Conservation (phyloP, 192 early-diverging fungal genomes). For the Obelidium mucronatum region DNA sequence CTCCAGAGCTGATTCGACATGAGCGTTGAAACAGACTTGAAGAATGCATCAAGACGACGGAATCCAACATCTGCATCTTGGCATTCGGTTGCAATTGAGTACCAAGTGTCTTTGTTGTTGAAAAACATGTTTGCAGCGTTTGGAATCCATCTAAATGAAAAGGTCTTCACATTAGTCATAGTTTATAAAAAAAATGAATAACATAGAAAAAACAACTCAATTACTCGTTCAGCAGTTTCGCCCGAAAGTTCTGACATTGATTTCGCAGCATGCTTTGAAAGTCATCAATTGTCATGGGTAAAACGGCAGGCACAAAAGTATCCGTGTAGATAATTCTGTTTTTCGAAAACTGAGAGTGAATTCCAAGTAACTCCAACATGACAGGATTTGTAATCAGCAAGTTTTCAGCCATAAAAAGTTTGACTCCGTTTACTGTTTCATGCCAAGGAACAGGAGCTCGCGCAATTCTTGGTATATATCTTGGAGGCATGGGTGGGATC, state of each 20-base stretch:
- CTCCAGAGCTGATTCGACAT: slow-evolving; percentile 68
- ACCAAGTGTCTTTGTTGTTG: slow-evolving; percentile 63
- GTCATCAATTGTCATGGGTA: slow-evolving; percentile 65
- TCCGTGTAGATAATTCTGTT: slow-evolving; percentile 57
- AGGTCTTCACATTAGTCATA: slow-evolving; percentile 1
- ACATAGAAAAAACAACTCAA: slow-evolving; percentile 21
- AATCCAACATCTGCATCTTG: slow-evolving; percentile 62
- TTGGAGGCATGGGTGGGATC: slow-evolving; percentile 50
- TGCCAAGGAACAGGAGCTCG: slow-evolving; percentile 72
- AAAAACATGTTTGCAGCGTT: slow-evolving; percentile 66
- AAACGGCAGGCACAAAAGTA: slow-evolving; percentile 50
- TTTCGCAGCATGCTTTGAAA: slow-evolving; percentile 61
- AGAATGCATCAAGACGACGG: slow-evolving; percentile 61
- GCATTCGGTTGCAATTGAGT: slow-evolving; percentile 56
- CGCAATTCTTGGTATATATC: slow-evolving; percentile 50
- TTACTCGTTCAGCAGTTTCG: slow-evolving; percentile 63
- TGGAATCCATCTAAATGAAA: slow-evolving; percentile 60
- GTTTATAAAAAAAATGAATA: background rate
- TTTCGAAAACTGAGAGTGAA: slow-evolving; percentile 51
- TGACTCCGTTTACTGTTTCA: slow-evolving; percentile 41
- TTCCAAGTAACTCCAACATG: slow-evolving; percentile 55
- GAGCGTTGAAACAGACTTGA: slow-evolving; percentile 64
- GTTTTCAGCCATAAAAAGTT: slow-evolving; percentile 51
- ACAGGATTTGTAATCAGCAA: slow-evolving; percentile 65
- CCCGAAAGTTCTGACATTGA: slow-evolving; percentile 60